Evolutionary conservation across 345 rosid genomes (phyloP).

Genomic region (Gossypioides kirkii): DNA sequence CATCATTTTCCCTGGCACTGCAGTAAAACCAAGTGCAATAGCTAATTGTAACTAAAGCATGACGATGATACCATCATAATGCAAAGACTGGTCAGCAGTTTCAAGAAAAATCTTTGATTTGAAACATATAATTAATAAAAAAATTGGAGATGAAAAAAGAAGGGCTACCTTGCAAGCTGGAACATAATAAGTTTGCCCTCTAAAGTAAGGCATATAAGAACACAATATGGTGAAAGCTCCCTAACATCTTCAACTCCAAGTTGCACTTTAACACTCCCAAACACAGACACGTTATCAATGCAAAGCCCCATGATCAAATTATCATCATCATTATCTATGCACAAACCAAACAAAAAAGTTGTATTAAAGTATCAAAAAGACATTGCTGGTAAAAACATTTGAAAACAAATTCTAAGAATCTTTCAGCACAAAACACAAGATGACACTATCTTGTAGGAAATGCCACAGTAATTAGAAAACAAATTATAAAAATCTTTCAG

Average conservation of each 20-base stretch:
- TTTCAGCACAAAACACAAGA: background rate
- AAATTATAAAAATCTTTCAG: background rate
- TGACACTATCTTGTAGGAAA: background rate
- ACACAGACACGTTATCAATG: constrained; percentile 52
- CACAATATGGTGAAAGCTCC: constrained; percentile 68
- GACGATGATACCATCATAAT: background rate
- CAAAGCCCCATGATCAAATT: constrained; percentile 87
- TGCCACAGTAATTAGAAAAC: background rate
- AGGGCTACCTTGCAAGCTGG: constrained; percentile 69
- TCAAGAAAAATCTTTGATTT: background rate
- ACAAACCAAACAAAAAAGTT: constrained; percentile 1
- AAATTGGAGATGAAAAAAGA: background rate
- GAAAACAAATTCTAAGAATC: background rate
- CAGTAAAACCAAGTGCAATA: constrained; percentile 27
- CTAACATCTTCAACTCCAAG: constrained; percentile 57
- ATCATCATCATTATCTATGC: constrained; percentile 72
- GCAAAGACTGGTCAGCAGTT: background rate
- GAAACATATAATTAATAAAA: background rate
- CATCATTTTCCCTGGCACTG: constrained; percentile 45
- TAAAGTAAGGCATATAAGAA: constrained; percentile 75
- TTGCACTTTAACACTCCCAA: constrained; percentile 57
- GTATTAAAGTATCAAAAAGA: background rate
- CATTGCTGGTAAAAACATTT: background rate
- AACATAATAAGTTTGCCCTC: constrained; percentile 87
- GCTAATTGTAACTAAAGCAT: constrained; percentile 10